Percentiles rank a stretch among this genome's conserved stretches.
phyloP scores from a whole-genome alignment of 2,329 filamentous ascomycete species.

The Amauroascus niger region DNA sequence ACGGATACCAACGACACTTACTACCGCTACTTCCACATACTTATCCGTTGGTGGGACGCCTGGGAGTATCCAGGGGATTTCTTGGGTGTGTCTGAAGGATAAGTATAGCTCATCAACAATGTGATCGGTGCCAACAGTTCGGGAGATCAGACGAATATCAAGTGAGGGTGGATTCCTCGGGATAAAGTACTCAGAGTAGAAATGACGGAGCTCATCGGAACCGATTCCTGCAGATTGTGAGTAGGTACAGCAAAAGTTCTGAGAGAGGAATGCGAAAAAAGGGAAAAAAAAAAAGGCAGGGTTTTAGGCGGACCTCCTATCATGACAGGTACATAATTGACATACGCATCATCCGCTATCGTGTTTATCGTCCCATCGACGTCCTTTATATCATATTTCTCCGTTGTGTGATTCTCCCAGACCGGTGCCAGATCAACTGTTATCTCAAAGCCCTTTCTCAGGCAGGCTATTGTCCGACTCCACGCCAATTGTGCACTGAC shows the following conservation, averaged over 20 bases:
- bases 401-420: conserved; percentile 24
- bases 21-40: conserved; percentile 48
- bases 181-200: conserved; percentile 51
- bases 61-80: conserved; percentile 52
- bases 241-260: too few species aligned
- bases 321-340: conserved; percentile 28
- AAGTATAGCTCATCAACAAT: conserved; percentile 53
- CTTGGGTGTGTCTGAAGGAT: conserved; percentile 47
- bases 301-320: conserved; percentile 29
- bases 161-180: conserved; percentile 43
- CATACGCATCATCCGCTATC: conserved; percentile 21
- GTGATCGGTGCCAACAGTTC: conserved; percentile 49
- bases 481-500: conserved; percentile 58
- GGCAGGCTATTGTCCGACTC: conserved; percentile 51
- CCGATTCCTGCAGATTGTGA: conserved; percentile 30
- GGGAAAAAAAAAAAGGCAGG: neutral
- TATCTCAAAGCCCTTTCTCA: conserved; percentile 51
- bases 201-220: conserved; percentile 35
- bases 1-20: conserved; percentile 47
- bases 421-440: conserved; percentile 25
- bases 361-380: conserved; percentile 28
- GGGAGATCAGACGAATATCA: conserved; percentile 46
- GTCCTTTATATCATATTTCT: conserved; percentile 23
- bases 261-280: too few species aligned
- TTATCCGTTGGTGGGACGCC: conserved; percentile 48